Evolutionary conservation across 2,329 filamentous ascomycete genomes (phyloP).

Genomic region (Ceratocystis cacaofunesta): DNA sequence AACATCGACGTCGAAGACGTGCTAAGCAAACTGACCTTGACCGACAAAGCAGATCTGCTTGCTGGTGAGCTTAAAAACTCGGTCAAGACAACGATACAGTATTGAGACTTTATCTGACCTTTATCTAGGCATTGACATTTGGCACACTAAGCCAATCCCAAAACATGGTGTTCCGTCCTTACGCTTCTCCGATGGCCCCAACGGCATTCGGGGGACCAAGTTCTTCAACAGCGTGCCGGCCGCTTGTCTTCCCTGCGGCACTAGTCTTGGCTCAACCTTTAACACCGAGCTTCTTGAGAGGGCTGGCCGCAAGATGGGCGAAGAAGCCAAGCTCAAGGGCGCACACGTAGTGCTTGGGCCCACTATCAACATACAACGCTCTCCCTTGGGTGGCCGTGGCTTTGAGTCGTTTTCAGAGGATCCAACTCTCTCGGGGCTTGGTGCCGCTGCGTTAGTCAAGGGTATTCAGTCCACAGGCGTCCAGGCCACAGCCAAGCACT

Average conservation of each 20-base stretch:
- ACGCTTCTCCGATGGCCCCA: slow-evolving; percentile 67
- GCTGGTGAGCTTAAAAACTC: slow-evolving; percentile 40
- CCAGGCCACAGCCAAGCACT: slow-evolving; percentile 45
- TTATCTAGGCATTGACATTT: slow-evolving; percentile 47
- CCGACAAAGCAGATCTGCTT: slow-evolving; percentile 67
- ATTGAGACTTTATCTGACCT: background rate
- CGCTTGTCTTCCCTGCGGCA: slow-evolving; percentile 64
- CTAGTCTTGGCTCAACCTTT: slow-evolving; percentile 69
- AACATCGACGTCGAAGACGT: slow-evolving; percentile 43
- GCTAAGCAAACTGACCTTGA: slow-evolving; percentile 52
- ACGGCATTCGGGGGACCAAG: slow-evolving; percentile 54
- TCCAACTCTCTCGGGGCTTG: slow-evolving; percentile 40
- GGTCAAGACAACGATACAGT: background rate
- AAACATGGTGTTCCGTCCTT: slow-evolving; percentile 53
- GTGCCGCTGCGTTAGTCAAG: slow-evolving; percentile 37
- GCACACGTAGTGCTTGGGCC: slow-evolving; percentile 58
- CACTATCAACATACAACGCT: slow-evolving; percentile 48
- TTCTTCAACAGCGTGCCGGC: slow-evolving; percentile 46
- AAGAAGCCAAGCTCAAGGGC: slow-evolving; percentile 55
- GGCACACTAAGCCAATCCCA: slow-evolving; percentile 39
- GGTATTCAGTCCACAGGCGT: slow-evolving; percentile 43
- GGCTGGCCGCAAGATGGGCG: slow-evolving; percentile 52
- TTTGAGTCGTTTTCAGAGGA: slow-evolving; percentile 47
- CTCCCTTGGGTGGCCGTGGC: slow-evolving; percentile 43
- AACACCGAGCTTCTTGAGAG: slow-evolving; percentile 58